Evolutionary conservation across 1,284 basidiomycete genomes (phyloP).

Genomic region (Puccinia coronata): DNA sequence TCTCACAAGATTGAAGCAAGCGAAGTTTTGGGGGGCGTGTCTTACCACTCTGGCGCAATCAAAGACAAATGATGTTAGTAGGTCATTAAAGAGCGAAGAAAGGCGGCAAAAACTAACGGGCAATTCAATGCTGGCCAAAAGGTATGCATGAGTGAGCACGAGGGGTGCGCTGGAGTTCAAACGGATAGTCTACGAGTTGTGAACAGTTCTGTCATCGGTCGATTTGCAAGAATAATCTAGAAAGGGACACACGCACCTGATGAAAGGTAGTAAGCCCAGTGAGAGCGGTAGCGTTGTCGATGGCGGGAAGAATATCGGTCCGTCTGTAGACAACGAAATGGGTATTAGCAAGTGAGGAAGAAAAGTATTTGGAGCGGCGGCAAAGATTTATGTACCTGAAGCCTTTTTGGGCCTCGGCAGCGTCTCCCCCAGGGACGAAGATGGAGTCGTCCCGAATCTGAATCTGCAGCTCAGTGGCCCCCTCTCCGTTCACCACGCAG

Average conservation of each 20-base stretch:
- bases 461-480: not conserved
- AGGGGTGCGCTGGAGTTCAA: constrained; percentile 13
- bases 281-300: constrained; percentile 22
- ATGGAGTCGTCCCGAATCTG: constrained; percentile 30
- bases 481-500: not conserved
- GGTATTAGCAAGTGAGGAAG: not conserved
- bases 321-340: not conserved
- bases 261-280: constrained; percentile 20
- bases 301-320: constrained; percentile 28
- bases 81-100: not conserved
- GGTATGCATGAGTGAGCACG: constrained; percentile 12
- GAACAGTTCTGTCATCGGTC: not conserved
- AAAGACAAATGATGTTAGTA: not conserved
- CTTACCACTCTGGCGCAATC: not conserved
- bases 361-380: not conserved
- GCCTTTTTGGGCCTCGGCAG: constrained; percentile 16
- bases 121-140: constrained; percentile 29
- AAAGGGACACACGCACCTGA: not conserved
- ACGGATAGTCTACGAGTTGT: not conserved
- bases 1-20: not conserved
- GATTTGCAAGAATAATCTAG: not conserved
- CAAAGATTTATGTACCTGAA: constrained; percentile 31
- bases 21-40: not conserved
- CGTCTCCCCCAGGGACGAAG: constrained; percentile 1
- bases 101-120: not conserved